Evolutionary conservation across 306 rosid genomes (phyloP).

Genomic region (Lablab purpureus): DNA sequence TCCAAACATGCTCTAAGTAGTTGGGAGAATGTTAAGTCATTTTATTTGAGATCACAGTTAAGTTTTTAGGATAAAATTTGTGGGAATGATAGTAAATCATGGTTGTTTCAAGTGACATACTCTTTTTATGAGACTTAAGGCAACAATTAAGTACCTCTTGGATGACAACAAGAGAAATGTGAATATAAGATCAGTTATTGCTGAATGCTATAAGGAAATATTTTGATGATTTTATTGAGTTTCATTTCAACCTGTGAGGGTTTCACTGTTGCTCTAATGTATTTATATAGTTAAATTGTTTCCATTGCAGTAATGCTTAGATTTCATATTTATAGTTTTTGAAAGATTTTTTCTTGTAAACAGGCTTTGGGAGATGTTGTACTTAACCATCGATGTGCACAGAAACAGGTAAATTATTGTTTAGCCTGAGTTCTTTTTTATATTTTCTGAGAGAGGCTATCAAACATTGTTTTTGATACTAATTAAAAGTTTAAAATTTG

Average conservation of each 20-base stretch:
- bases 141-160: constrained; percentile 14
- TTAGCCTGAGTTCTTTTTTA: constrained; percentile 28
- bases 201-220: constrained; percentile 18
- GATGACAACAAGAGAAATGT: background rate
- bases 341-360: constrained; percentile 33
- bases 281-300: constrained; percentile 17
- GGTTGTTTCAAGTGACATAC: constrained; percentile 14
- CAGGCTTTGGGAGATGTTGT: constrained; percentile 85
- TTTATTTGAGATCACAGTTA: constrained; percentile 25
- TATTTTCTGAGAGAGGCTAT: background rate
- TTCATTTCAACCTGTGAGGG: constrained; percentile 12
- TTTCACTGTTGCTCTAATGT: constrained; percentile 32
- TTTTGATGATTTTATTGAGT: constrained; percentile 6
- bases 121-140: constrained; percentile 23
- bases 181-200: constrained; percentile 3
- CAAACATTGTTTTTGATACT: constrained; percentile 4
- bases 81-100: constrained; percentile 7
- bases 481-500: constrained; percentile 19
- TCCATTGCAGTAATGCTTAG: constrained; percentile 20
- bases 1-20: background rate
- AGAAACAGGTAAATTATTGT: constrained; percentile 60
- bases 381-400: constrained; percentile 84
- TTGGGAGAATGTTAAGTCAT: constrained; percentile 35
- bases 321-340: constrained; percentile 2
- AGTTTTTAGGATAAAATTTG: constrained; percentile 8